Evolutionary conservation across 139 green algal genomes (phyloP), one percentile per base, ranked within the genome.

Genomic region (Ettlia oleoabundans): DNA sequence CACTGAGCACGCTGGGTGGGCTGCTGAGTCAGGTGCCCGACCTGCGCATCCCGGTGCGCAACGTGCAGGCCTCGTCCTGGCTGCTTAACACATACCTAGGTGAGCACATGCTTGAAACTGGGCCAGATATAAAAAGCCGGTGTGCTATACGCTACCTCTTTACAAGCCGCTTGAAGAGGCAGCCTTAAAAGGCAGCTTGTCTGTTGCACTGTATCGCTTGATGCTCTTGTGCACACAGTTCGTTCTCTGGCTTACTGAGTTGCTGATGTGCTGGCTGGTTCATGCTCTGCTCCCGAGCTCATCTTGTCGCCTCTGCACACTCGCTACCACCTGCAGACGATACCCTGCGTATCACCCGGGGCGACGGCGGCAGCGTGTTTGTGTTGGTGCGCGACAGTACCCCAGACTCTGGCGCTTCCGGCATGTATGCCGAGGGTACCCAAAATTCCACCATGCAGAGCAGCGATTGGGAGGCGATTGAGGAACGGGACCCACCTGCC

Each of bases 71-170:
- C 28, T 71, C 79, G 28, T 51, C 86, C 52, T 97, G 94, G 94
- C 90, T 96, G 52, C 69, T 98, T 53, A 97, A 88, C 42, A 97
- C 94, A 1, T 98, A 93, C 88, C 81, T 97, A 24, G 94, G 97
- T 76, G 81, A 89, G n/a, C 35, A n/a, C n/a, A n/a, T n/a, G n/a
- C n/a, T n/a, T n/a, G n/a, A n/a, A n/a, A n/a, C n/a, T n/a, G n/a
- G n/a, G n/a, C n/a, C n/a, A n/a, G n/a, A n/a, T n/a, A n/a, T n/a
- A n/a, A n/a, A n/a, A n/a, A n/a, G n/a, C n/a, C n/a, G n/a, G n/a
- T n/a, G n/a, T n/a, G n/a, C n/a, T n/a, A n/a, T n/a, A n/a, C n/a
- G n/a, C n/a, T n/a, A n/a, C n/a, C n/a, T n/a, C n/a, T n/a, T n/a
- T n/a, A n/a, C n/a, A n/a, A n/a, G n/a, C n/a, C n/a, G n/a, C n/a